Conservation (phyloP, 805 yeast genomes). For the Saccharomycopsis fibuligera region DNA sequence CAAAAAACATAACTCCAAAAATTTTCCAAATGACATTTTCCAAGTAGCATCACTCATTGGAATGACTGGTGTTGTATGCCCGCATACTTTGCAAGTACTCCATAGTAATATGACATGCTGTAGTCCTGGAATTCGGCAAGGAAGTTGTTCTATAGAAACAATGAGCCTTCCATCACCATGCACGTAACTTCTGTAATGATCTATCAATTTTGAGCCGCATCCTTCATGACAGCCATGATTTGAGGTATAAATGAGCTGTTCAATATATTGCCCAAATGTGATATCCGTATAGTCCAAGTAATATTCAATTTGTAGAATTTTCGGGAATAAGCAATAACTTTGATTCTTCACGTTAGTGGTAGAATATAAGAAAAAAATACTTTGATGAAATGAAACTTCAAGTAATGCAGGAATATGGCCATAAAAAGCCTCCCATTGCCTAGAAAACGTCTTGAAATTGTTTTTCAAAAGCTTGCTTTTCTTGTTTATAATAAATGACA, state of each 20-base stretch:
- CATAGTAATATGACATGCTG: slow-evolving; percentile 64
- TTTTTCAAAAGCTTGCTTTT: slow-evolving; percentile 26
- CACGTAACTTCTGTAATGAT: slow-evolving; percentile 81
- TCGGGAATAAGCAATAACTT: slow-evolving; percentile 92
- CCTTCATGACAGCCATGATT: slow-evolving; percentile 64
- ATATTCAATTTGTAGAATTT: slow-evolving; percentile 71
- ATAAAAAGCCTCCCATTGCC: slow-evolving; percentile 67
- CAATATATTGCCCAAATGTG: slow-evolving; percentile 83
- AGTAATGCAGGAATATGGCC: slow-evolving; percentile 48
- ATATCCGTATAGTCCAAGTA: slow-evolving; percentile 82
- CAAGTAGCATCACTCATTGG: slow-evolving; percentile 84
- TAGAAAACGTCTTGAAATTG: slow-evolving; percentile 29
- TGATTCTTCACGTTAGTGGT: slow-evolving; percentile 78
- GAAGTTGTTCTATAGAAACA: slow-evolving; percentile 59
- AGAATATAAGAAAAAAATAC: slow-evolving; percentile 69
- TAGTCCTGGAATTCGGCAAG: slow-evolving; percentile 38
- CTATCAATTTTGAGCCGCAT: slow-evolving; percentile 63
- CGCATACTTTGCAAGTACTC: slow-evolving; percentile 84
- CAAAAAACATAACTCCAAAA: slow-evolving; percentile 81
- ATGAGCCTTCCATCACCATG: slow-evolving; percentile 83
- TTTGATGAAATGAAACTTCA: slow-evolving; percentile 72
- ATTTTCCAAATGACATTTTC: slow-evolving; percentile 90
- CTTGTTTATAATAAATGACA: slow-evolving; percentile 4
- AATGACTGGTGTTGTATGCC: slow-evolving; percentile 63
- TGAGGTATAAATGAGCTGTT: slow-evolving; percentile 67